Evolutionary conservation across 2,329 filamentous ascomycete genomes (phyloP).

Genomic region (Dryadomyces quercivorus): DNA sequence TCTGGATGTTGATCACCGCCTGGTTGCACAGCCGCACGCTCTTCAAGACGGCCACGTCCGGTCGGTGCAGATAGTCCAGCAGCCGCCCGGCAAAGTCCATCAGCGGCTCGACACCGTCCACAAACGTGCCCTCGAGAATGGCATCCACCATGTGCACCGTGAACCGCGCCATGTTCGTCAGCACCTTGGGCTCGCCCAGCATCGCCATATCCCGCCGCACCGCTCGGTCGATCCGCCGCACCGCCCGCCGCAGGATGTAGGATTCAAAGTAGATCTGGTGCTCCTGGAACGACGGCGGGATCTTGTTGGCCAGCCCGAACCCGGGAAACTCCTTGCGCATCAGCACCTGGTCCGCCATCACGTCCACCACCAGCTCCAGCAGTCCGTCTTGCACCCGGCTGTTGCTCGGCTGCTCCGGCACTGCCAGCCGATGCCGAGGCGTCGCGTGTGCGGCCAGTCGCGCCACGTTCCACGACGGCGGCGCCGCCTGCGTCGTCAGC

Average conservation of each 20-base stretch:
- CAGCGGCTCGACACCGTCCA: conserved; percentile 71
- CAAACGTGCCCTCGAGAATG: conserved; percentile 92
- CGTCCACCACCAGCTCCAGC: conserved; percentile 61
- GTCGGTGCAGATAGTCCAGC: conserved; percentile 77
- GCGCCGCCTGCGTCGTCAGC: conserved; percentile 57
- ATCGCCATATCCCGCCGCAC: conserved; percentile 61
- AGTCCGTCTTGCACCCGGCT: conserved; percentile 60
- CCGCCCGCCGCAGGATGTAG: conserved; percentile 65
- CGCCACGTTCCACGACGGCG: conserved; percentile 44
- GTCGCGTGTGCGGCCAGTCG: conserved; percentile 52
- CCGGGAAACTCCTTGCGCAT: conserved; percentile 83
- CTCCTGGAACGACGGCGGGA: conserved; percentile 85
- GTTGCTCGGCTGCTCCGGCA: conserved; percentile 32
- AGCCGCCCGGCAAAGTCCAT: conserved; percentile 78
- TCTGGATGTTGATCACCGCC: conserved; percentile 63
- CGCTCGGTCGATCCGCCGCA: conserved; percentile 56
- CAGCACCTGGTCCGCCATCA: conserved; percentile 80
- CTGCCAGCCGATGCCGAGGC: conserved; percentile 37
- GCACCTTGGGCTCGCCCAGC: conserved; percentile 66
- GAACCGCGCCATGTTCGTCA: conserved; percentile 79
- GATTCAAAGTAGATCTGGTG: conserved; percentile 94
- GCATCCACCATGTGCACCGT: conserved; percentile 74
- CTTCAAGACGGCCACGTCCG: conserved; percentile 70
- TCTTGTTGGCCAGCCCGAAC: conserved; percentile 73
- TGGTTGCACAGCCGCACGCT: conserved; percentile 85